Evolutionary conservation across 805 yeast genomes (phyloP).

Genomic region (Myxozyma monticola): DNA sequence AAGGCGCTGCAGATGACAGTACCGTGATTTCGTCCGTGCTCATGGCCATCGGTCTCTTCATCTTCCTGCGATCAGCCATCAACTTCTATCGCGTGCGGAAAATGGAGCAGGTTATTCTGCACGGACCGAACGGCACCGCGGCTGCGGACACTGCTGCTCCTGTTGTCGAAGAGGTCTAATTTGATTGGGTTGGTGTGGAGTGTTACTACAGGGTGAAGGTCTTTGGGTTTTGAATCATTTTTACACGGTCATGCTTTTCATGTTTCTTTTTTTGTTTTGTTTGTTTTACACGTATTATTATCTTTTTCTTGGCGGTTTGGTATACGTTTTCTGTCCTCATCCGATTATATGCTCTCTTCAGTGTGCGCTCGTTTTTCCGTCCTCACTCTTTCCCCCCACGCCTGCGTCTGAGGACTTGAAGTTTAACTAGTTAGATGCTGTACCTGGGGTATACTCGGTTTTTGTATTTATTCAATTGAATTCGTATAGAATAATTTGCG

Average conservation of each 20-base stretch:
- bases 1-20: slow-evolving; percentile 15
- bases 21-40: slow-evolving; percentile 59
- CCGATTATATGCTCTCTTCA: too few relatives aligned
- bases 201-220: too few relatives aligned
- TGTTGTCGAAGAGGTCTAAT: slow-evolving; percentile 7
- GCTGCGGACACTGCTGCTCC: not conserved
- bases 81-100: slow-evolving; percentile 76
- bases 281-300: not conserved
- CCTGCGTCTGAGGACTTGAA: too few relatives aligned
- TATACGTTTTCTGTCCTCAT: too few relatives aligned
- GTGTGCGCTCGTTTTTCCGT: too few relatives aligned
- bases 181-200: not conserved
- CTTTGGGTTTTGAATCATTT: too few relatives aligned
- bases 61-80: slow-evolving; percentile 63
- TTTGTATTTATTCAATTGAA: too few relatives aligned
- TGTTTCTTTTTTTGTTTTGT: not conserved
- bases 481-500: too few relatives aligned
- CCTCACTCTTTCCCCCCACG: too few relatives aligned
- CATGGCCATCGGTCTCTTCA: slow-evolving; percentile 65
- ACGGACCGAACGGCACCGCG: slow-evolving; percentile 3
- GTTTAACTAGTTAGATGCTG: too few relatives aligned
- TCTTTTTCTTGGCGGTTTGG: too few relatives aligned
- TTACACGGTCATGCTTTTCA: not conserved
- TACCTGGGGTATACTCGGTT: too few relatives aligned
- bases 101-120: slow-evolving; percentile 64